Evolutionary conservation across 768 basidiomycete genomes (phyloP), one percentile per base, ranked within the genome.

Genomic region (Leucocoprinus birnbaumii): DNA sequence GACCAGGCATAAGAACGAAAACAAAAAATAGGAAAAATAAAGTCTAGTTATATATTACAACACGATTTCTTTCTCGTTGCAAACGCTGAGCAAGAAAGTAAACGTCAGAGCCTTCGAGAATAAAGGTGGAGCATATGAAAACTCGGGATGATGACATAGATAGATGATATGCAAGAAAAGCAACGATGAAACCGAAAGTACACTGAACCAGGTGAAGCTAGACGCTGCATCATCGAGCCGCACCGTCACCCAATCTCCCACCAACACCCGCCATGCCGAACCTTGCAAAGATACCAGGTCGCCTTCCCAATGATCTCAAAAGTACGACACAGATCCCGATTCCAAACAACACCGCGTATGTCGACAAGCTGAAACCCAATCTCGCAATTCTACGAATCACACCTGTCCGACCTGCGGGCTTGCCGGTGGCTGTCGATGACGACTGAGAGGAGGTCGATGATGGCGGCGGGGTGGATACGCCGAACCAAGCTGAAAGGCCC

Each of bases 401-500:
- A 6, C 9, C 3, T 16, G n/a, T 14, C 3, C 11, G 38, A 38
- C 38, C 22, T 6, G 21, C 19, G 3, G 40, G 16, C 6, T 14
- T 19, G 16, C 13, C 10, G 2, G 25, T 16, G 22, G 22, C 25
- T 6, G 51, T n/a, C 9, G 50, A 41, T 18, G 50, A 41, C 26
- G 35, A 11, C n/a, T 8, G 10, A 16, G 25, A n/a, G 10, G 22
- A 22, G 26, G 19, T 4, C 44, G 19, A 18, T 3, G 18, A 38
- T 24, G 31, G 10, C 16, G 25, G 10, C 6, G 22, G 16, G 26
- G 19, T 4, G 45, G n/a, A n/a, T n/a, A 10, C 18, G 3, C 51
- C 31, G 21, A 53, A 14, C 41, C 51, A 53, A 5, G 43, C 43
- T 10, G 42, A 44, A 53, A 53, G 51, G 7, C 51, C 51, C 11